Conservation (phyloP, 2,329 filamentous ascomycete species). For the Trichoderma guizhouense region DNA sequence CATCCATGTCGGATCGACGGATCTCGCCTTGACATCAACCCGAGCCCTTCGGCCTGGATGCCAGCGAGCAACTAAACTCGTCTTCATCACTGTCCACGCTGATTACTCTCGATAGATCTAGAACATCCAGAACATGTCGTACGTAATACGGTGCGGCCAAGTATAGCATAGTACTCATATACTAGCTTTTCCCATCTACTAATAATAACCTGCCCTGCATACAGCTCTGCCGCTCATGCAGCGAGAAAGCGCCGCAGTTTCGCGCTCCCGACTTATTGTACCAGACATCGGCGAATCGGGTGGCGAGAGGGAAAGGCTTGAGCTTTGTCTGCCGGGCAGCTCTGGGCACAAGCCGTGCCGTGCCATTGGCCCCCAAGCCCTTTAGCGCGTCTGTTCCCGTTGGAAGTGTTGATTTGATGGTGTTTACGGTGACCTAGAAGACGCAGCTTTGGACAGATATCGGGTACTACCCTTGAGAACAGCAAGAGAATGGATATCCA, state of each 20-base stretch:
- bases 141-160: background rate
- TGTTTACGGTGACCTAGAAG: background rate
- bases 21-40: background rate
- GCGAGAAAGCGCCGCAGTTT: background rate
- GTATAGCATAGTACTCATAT: background rate
- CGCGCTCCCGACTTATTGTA: background rate
- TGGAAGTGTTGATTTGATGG: background rate
- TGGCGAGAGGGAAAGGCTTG: background rate
- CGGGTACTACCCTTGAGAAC: background rate
- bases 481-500: background rate
- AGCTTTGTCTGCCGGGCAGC: background rate
- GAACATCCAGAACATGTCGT: background rate
- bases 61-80: background rate
- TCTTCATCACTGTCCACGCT: background rate
- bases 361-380: background rate
- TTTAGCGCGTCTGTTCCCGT: background rate
- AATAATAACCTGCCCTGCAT: background rate
- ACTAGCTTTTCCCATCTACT: background rate
- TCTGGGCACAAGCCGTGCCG: background rate
- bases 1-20: background rate
- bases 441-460: background rate
- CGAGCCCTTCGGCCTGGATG: background rate
- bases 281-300: constrained; percentile 6
- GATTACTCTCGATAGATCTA: background rate
- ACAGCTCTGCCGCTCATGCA: background rate